Base-by-base conservation (phyloP, 306 rosid species). In the Pterocarpus santalinus region DNA sequence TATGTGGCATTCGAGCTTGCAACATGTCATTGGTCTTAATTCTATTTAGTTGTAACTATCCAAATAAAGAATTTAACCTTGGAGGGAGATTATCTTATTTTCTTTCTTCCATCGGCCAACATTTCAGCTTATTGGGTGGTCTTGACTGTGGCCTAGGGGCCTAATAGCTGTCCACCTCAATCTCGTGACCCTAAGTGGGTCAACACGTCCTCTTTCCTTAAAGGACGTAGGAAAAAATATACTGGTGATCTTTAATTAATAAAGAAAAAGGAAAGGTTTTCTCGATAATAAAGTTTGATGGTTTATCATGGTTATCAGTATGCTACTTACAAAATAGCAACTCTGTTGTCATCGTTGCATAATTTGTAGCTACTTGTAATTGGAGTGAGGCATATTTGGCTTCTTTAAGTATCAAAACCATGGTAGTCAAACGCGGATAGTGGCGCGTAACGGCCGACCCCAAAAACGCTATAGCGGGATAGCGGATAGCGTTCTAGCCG, bases 331-430 rank as follows among this genome's bases (percentile, higher is more conserved):
- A 30, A 32, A 33, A 62, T 67, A 46, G 44, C 13, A 53, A 61
- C 46, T 65, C 30, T 69, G 49, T 72, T 5, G 4, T 68, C 38
- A 47, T 38, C 3, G 13, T 30, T 75, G 58, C 65, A 68, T 81
- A 65, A 64, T 61, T 2, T 62, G 65, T 72, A 56, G 69, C 53
- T 74, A 44, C 41, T 43, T 22, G 46, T 73, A 44, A 64, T 65
- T 55, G 57, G 36, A 43, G 32, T 44, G 36, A 36, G 73, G 8
- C 16, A 15, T 55, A 7, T 53, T 51, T 16, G 32, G 32, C 39
- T 11, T 5, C 30, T 52, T 56, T 12, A 43, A 35, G 46, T 12
- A 64, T 77, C 36, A 52, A 30, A 66, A 80, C 44, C 28, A 22
- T 22, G 1, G 28, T 22, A 22, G 28, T 22, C 28, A 22, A 22